phyloP scores from a whole-genome alignment of 2,329 filamentous ascomycete species.

The Penicillium decumbens region DNA sequence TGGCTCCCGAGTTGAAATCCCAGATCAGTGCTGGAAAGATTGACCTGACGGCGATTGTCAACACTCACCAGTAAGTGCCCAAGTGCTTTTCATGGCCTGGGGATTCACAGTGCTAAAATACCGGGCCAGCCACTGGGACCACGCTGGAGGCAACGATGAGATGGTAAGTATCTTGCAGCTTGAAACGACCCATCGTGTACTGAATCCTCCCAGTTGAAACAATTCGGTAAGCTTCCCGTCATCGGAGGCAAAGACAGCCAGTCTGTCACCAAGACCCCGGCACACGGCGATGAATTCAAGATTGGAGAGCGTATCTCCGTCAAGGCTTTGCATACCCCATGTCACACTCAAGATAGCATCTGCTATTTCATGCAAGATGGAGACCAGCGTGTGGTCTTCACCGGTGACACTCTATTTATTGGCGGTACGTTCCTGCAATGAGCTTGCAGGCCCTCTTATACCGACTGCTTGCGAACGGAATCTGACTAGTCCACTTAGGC shows the following conservation, averaged over 20 bases:
- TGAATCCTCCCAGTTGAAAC: slow-evolving; percentile 47
- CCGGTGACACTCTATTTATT: slow-evolving; percentile 93
- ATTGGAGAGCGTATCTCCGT: slow-evolving; percentile 76
- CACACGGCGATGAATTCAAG: slow-evolving; percentile 70
- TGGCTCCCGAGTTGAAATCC: slow-evolving; percentile 64
- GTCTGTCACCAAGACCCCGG: slow-evolving; percentile 70
- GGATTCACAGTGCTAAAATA: slow-evolving; percentile 7
- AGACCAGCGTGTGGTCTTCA: slow-evolving; percentile 72
- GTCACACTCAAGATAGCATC: slow-evolving; percentile 97
- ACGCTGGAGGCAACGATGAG: slow-evolving; percentile 84
- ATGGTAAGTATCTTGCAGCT: slow-evolving; percentile 52
- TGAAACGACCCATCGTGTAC: background rate
- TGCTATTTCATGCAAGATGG: slow-evolving; percentile 89
- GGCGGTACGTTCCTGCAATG: slow-evolving; percentile 57
- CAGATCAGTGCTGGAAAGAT: slow-evolving; percentile 67
- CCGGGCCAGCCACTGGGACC: slow-evolving; percentile 73
- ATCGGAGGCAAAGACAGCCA: slow-evolving; percentile 86
- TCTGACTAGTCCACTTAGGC: slow-evolving; percentile 47
- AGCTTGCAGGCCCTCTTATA: background rate
- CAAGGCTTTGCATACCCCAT: slow-evolving; percentile 88
- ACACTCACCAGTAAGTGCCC: slow-evolving; percentile 82
- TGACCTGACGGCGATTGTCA: slow-evolving; percentile 83
- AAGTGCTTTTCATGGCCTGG: too few species aligned
- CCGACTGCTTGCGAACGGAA: background rate
- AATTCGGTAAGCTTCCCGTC: slow-evolving; percentile 63